A percentile compares a stretch with the other conserved stretches of the same genome.
Evolutionary conservation across 306 rosid species (phyloP).

Genomic region (Senna siamea): DNA sequence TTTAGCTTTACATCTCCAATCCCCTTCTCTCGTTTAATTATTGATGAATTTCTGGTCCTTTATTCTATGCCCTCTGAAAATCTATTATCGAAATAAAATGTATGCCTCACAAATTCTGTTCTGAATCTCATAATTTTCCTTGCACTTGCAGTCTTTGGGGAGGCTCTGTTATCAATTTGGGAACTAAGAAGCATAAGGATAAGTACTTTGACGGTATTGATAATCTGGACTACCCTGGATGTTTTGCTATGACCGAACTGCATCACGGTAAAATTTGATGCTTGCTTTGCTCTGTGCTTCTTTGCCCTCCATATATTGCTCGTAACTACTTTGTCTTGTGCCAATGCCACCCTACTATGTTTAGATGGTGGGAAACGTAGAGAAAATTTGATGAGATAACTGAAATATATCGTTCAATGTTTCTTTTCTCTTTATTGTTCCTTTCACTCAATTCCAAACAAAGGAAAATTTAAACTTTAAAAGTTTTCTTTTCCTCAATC

Average conservation of each 20-base stretch:
- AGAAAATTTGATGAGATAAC: background rate
- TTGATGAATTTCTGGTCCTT: background rate
- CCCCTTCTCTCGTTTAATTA: background rate
- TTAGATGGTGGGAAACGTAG: background rate
- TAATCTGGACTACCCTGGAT: conserved; percentile 82
- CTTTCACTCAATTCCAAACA: background rate
- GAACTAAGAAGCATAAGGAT: conserved; percentile 89
- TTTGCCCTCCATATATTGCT: background rate
- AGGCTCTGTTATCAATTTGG: conserved; percentile 86
- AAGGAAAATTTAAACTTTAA: background rate
- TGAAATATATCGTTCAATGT: too few relatives aligned
- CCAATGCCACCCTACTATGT: background rate
- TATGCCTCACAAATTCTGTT: background rate
- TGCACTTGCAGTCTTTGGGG: conserved; percentile 86
- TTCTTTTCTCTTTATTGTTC: too few relatives aligned
- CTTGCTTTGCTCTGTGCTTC: background rate
- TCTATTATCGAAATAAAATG: background rate
- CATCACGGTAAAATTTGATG: conserved; percentile 70
- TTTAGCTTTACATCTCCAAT: background rate
- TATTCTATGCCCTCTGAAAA: background rate
- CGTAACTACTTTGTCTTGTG: background rate
- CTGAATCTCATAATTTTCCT: background rate
- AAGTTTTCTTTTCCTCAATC: background rate
- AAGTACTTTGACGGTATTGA: conserved; percentile 89
- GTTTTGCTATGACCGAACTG: conserved; percentile 98